Conservation (phyloP, 495 filamentous ascomycete genomes). For the Choiromyces venosus region DNA sequence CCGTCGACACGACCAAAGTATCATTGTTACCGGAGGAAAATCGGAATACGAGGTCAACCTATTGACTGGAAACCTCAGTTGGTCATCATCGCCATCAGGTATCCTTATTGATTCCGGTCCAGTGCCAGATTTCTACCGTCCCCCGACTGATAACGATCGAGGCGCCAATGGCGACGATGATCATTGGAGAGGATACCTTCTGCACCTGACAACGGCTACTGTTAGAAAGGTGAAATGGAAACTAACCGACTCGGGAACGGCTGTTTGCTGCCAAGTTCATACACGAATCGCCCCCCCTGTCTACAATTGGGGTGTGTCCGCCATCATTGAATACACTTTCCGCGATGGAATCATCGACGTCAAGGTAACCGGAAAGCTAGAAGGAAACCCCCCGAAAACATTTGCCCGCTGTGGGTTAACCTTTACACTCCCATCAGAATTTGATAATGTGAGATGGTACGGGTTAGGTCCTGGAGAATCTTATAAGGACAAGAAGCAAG, state of each 20-base stretch:
- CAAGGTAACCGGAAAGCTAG: conserved; percentile 46
- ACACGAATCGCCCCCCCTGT: conserved; percentile 54
- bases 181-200: conserved; percentile 24
- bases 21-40: conserved; percentile 21
- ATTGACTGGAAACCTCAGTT: conserved; percentile 35
- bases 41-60: conserved; percentile 25
- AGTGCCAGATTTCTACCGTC: conserved; percentile 49
- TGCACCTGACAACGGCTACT: conserved; percentile 45
- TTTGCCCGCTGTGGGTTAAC: conserved; percentile 57
- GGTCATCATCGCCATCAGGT: conserved; percentile 22
- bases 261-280: conserved; percentile 45
- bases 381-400: conserved; percentile 49
- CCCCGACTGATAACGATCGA: conserved; percentile 62
- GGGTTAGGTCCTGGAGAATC: conserved; percentile 60
- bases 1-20: conserved; percentile 13
- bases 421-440: conserved; percentile 44
- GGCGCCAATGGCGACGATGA: conserved; percentile 36
- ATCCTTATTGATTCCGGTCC: conserved; percentile 49
- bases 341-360: conserved; percentile 47
- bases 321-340: conserved; percentile 50
- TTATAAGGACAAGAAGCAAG: conserved; percentile 57
- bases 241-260: conserved; percentile 23
- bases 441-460: conserved; percentile 52
- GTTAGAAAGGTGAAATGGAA: conserved; percentile 47
- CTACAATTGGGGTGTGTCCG: conserved; percentile 54